phyloP scores from a whole-genome alignment of 768 basidiomycete genomes.

The Boletus barrowsii region DNA sequence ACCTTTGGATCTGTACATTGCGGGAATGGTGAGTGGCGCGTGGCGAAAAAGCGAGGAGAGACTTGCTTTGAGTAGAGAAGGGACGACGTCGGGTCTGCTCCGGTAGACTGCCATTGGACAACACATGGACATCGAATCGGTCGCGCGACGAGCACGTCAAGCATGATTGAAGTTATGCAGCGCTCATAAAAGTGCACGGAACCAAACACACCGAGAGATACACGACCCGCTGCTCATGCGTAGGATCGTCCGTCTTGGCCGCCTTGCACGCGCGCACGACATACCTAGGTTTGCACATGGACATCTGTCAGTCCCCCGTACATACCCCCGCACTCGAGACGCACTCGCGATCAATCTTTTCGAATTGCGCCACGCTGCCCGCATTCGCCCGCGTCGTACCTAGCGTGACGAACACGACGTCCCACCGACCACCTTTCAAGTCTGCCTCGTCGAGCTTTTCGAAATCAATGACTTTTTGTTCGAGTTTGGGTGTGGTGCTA shows the following conservation, averaged over 20 bases:
- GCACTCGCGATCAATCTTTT: slow-evolving; percentile 76
- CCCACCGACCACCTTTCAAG: slow-evolving; percentile 59
- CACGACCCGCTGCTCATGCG: slow-evolving; percentile 55
- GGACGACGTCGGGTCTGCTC: slow-evolving; percentile 46
- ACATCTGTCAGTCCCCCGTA: not conserved
- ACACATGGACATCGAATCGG: no score
- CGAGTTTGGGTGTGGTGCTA: slow-evolving; percentile 33
- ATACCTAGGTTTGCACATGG: slow-evolving; percentile 41
- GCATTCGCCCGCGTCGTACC: slow-evolving; percentile 64
- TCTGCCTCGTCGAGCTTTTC: slow-evolving; percentile 56
- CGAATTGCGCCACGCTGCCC: slow-evolving; percentile 63
- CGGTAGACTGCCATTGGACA: slow-evolving; percentile 35
- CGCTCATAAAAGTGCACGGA: no score
- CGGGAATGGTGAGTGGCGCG: no score
- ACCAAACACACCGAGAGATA: slow-evolving; percentile 55
- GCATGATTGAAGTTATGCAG: no score
- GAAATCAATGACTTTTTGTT: slow-evolving; percentile 66
- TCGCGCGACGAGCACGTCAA: no score
- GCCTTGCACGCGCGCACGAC: slow-evolving; percentile 71
- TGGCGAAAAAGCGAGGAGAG: not conserved
- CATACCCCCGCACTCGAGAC: slow-evolving; percentile 14
- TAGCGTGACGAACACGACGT: slow-evolving; percentile 73
- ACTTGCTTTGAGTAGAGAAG: slow-evolving; percentile 52
- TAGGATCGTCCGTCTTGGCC: slow-evolving; percentile 49
- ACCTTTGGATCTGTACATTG: slow-evolving; percentile 61